phyloP scores from a whole-genome alignment of 768 basidiomycete genomes.

The Tephrocybe sp. region DNA sequence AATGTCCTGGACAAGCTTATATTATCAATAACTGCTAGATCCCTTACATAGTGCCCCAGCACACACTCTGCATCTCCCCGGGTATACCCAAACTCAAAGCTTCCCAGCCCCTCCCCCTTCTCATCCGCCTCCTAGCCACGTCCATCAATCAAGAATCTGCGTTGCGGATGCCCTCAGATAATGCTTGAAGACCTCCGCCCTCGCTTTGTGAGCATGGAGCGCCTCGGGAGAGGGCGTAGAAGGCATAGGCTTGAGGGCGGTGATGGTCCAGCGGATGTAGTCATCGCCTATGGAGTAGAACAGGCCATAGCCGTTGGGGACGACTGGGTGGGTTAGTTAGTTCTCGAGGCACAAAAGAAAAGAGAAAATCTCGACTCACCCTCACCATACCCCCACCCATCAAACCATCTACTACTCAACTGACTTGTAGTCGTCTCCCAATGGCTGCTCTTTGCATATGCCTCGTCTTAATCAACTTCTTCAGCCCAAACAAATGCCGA shows the following conservation, averaged over 20 bases:
- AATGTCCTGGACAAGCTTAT: no score
- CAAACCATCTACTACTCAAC: conserved; percentile 75
- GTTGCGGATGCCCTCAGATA: conserved; percentile 35
- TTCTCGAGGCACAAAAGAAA: conserved; percentile 4
- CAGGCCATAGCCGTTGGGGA: conserved; percentile 90
- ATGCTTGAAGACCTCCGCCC: conserved; percentile 57
- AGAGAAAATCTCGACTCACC: neutral
- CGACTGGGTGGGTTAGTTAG: conserved; percentile 49
- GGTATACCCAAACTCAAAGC: no score
- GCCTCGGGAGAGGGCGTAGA: no score
- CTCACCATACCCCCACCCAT: conserved; percentile 86
- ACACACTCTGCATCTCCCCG: no score
- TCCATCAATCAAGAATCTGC: conserved; percentile 22
- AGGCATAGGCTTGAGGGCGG: conserved; percentile 62
- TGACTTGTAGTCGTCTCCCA: conserved; percentile 96
- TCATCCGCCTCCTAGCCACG: conserved; percentile 1
- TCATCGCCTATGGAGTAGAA: conserved; percentile 87
- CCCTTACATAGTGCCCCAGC: no score
- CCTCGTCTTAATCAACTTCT: conserved; percentile 80
- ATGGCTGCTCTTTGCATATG: conserved; percentile 69
- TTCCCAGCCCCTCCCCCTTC: no score
- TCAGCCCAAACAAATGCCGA: conserved; percentile 92
- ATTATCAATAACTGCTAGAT: no score
- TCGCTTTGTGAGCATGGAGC: no score
- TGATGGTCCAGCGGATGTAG: conserved; percentile 90